Conservation (phyloP, 129 eudicot genomes). For the Arctium minus region DNA sequence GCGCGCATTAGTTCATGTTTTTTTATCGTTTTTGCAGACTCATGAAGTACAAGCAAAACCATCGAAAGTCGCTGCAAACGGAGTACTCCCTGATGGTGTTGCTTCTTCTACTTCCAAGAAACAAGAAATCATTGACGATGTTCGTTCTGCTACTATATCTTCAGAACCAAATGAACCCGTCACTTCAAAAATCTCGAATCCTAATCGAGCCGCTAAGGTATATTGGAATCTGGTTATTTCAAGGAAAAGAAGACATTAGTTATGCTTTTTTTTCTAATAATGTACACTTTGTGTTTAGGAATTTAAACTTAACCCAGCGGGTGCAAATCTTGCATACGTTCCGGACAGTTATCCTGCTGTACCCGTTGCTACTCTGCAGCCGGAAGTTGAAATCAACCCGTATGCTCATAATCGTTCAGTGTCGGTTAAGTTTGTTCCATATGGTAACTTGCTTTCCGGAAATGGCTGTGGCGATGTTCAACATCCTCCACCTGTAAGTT, state of each 20-base stretch:
- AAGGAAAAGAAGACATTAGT: no score
- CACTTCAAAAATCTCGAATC: no score
- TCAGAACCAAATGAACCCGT: no score
- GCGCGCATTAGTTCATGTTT: no score
- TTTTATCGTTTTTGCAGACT: no score
- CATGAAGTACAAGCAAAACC: no score
- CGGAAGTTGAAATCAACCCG: conserved; percentile 53
- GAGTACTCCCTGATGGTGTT: no score
- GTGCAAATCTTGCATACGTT: conserved; percentile 42
- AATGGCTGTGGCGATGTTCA: conserved; percentile 50
- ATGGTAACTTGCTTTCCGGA: conserved; percentile 32
- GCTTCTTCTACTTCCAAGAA: no score
- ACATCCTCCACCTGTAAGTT: conserved; percentile 66
- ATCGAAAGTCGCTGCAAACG: no score
- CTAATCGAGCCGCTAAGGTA: conserved; percentile 37
- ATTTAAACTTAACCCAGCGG: conserved; percentile 69
- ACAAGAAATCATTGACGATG: no score
- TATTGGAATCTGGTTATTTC: conserved; percentile 1
- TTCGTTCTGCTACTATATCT: no score
- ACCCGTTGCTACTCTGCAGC: conserved; percentile 40
- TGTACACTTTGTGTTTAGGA: conserved; percentile 34
- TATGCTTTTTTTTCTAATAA: not conserved
- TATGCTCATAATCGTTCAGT: not conserved
- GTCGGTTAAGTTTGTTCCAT: conserved; percentile 56
- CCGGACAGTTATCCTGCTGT: conserved; percentile 39